Evolutionary conservation across 495 filamentous ascomycete genomes (phyloP).

Genomic region (Cudoniella acicularis): DNA sequence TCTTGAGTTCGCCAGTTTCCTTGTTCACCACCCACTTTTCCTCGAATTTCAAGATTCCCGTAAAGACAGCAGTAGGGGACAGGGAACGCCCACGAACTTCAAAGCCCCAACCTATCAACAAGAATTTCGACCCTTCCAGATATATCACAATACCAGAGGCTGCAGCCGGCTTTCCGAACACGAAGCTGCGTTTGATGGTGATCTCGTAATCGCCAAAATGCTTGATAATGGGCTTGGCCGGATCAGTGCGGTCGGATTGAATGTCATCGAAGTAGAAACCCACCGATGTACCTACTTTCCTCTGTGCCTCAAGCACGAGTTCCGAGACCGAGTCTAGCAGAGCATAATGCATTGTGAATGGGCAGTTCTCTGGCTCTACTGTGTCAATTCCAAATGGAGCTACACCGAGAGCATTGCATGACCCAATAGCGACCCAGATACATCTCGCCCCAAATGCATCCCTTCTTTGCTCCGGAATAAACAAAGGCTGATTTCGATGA

Average conservation of each 20-base stretch:
- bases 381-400: slow-evolving; percentile 48
- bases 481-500: slow-evolving; percentile 41
- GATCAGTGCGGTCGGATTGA: slow-evolving; percentile 10
- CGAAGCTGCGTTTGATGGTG: slow-evolving; percentile 41
- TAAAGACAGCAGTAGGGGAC: slow-evolving; percentile 32
- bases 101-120: slow-evolving; percentile 48
- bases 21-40: slow-evolving; percentile 39
- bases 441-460: slow-evolving; percentile 45
- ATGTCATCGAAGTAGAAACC: slow-evolving; percentile 48
- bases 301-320: slow-evolving; percentile 42
- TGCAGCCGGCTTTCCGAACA: slow-evolving; percentile 40
- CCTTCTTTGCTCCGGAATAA: slow-evolving; percentile 47
- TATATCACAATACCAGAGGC: slow-evolving; percentile 45
- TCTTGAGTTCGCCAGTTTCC: slow-evolving; percentile 34
- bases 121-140: slow-evolving; percentile 34
- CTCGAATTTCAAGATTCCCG: slow-evolving; percentile 38
- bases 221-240: background rate
- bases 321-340: slow-evolving; percentile 33
- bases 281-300: slow-evolving; percentile 29
- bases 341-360: slow-evolving; percentile 38
- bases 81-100: slow-evolving; percentile 32
- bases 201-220: slow-evolving; percentile 29
- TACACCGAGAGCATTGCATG: slow-evolving; percentile 37
- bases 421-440: slow-evolving; percentile 41
- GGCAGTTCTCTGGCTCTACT: slow-evolving; percentile 20